These are phyloP conservation scores for Lodderomyces oxycetoniae DNA, from an alignment of 1,139 yeast species.

Conservation along the genomic window DNA sequence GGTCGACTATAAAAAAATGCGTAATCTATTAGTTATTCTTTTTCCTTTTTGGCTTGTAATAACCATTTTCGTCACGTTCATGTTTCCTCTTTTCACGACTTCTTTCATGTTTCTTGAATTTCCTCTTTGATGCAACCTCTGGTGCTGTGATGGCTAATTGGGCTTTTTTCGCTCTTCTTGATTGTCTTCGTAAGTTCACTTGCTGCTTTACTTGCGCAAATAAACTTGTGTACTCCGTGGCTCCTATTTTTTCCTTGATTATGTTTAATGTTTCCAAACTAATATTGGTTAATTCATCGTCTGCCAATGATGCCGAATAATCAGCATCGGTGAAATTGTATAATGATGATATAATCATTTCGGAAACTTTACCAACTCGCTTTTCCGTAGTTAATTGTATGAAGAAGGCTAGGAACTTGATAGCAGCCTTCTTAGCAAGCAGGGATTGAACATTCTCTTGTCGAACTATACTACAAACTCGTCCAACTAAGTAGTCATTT, in stretches of 20 bases:
- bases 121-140: conserved; percentile 71
- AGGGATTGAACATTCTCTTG: conserved; percentile 52
- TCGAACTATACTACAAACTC: conserved; percentile 60
- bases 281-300: conserved; percentile 50
- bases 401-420: conserved; percentile 56
- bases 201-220: conserved; percentile 60
- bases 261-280: conserved; percentile 67
- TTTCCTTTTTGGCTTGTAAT: conserved; percentile 59
- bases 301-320: conserved; percentile 37
- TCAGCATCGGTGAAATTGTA: conserved; percentile 49
- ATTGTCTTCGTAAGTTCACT: conserved; percentile 62
- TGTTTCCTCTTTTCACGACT: conserved; percentile 73
- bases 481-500: conserved; percentile 57
- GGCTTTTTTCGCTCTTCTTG: conserved; percentile 72
- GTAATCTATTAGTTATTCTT: not conserved
- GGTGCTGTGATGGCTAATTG: conserved; percentile 78
- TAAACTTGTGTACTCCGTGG: conserved; percentile 61
- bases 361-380: conserved; percentile 36
- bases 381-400: conserved; percentile 45
- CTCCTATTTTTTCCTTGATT: conserved; percentile 68
- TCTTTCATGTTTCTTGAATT: conserved; percentile 69
- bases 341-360: conserved; percentile 55
- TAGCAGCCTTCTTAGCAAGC: conserved; percentile 61
- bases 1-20: not conserved
- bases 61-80: conserved; percentile 73